Percentiles rank a stretch among this genome's conserved stretches.
Evolutionary conservation across 257 asterid genomes (phyloP).

Genomic region (Solanum etuberosum): DNA sequence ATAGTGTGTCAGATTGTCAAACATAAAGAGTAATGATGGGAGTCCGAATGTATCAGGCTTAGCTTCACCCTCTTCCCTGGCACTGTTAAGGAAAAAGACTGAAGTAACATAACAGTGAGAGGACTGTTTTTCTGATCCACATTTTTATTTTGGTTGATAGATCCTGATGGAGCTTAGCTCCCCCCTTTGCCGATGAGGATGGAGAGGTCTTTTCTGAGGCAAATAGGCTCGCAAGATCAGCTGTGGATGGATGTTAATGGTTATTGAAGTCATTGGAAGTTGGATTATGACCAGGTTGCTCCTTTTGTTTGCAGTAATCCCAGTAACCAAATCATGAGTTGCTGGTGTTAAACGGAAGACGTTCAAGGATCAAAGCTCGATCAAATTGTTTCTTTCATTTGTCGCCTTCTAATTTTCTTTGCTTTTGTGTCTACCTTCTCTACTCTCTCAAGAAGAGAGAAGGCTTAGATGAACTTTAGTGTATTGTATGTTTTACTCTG

Average conservation of each 20-base stretch:
- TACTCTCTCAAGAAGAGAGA: not conserved
- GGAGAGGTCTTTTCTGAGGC: constrained; percentile 1
- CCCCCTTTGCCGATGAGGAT: constrained; percentile 1
- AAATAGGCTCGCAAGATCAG: not conserved
- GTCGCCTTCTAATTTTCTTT: not conserved
- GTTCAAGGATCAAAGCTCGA: not conserved
- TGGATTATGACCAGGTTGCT: not conserved
- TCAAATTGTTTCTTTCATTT: not conserved
- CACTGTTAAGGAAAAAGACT: not conserved
- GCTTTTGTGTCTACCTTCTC: not conserved
- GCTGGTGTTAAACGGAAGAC: not conserved
- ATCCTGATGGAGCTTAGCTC: not conserved
- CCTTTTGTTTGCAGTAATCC: not conserved
- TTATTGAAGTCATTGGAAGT: not conserved
- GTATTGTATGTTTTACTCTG: not conserved
- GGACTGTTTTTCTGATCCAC: not conserved
- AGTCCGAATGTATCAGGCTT: not conserved
- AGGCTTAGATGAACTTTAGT: not conserved
- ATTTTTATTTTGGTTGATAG: not conserved
- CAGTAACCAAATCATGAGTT: not conserved
- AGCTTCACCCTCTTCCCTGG: not conserved
- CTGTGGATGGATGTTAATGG: not conserved
- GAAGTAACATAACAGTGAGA: not conserved
- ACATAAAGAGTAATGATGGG: not conserved
- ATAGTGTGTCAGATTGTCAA: not conserved